Base-by-base conservation (phyloP, 108 stramenopile genomes). In the Skeletonema menzelii region DNA sequence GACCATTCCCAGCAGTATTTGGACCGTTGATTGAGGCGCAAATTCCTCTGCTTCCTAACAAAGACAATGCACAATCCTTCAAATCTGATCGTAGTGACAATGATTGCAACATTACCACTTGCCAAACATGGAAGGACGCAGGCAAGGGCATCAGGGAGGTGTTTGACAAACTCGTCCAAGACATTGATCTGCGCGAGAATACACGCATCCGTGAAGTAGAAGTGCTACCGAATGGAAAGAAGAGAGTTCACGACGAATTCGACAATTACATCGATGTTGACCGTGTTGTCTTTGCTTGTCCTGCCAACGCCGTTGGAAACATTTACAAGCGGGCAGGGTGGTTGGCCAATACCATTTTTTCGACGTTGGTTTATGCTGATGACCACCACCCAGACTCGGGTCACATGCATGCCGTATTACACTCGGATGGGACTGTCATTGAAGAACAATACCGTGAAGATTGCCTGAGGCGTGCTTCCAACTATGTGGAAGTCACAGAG, bases 71-170 rank as follows among this genome's bases (percentile, higher is more conserved):
- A 15, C 68, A 67, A 61, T 61, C 67, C 4, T 82, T 82, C 30
- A 8, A 32, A 24, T 82, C 81, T 22, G 24, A 47, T 27, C 72
- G 73, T 17, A 67, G 71, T 49, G 78, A 79, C 28, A 56, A 37
- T 7, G 84, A 85, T 53, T 85, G 84, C 67, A 80, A 83, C 34
- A 70, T 85, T 24, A 80, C 80, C 35, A 85, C 84, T 6, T 85
- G 84, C 59, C 82, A 82, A 34, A 85, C 84, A 26, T 85, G 82
- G 84, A 82, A 85, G 67, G 82, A 85, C 57, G 84, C 84, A 22
- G 84, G 84, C 8, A 83, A 80, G 55, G 84, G 84, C 24, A 85
- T 85, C 38, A 82, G 84, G 3, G 74, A 73, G 35, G 84, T 85
- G n/a, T 85, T 85, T 62, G 63, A 56, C 19, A 79, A 67, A 17